A percentile compares a stretch with the other conserved stretches of the same genome.
phyloP scores from a whole-genome alignment of 768 basidiomycete genomes.

The Tubosaeta sp. region DNA sequence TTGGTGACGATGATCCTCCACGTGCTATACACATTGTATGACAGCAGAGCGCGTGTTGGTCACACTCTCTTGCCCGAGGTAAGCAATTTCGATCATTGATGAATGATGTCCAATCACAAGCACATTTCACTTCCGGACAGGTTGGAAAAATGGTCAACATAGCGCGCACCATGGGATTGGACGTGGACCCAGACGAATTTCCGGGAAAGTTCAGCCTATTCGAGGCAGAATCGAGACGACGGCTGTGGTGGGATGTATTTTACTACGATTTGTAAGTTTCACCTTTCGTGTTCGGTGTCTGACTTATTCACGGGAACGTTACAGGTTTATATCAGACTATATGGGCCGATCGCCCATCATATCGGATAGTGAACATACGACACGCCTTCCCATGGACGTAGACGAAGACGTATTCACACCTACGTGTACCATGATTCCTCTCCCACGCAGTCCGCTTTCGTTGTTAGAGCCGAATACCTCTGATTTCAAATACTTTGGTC shows the following conservation, averaged over 20 bases:
- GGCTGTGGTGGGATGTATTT: conserved; percentile 77
- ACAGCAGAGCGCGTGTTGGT: conserved; percentile 41
- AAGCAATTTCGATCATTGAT: conserved; percentile 27
- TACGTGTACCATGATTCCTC: conserved; percentile 42
- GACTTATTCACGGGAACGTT: conserved; percentile 11
- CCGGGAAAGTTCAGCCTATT: conserved; percentile 44
- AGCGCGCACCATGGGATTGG: conserved; percentile 61
- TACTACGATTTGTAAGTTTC: conserved; percentile 72
- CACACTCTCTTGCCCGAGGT: conserved; percentile 30
- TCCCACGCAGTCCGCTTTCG: conserved; percentile 29
- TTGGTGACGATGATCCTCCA: conserved; percentile 58
- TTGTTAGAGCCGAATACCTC: conserved; percentile 27
- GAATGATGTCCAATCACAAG: conserved; percentile 18
- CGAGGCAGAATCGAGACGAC: conserved; percentile 48
- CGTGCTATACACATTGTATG: conserved; percentile 50
- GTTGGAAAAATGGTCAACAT: conserved; percentile 67
- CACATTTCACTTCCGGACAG: conserved; percentile 27
- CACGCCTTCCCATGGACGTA: conserved; percentile 52
- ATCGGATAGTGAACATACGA: conserved; percentile 49
- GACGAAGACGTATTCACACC: conserved; percentile 52
- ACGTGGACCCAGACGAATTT: conserved; percentile 53
- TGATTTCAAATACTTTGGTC: conserved; percentile 46
- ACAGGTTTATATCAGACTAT: conserved; percentile 66
- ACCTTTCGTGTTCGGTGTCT: neutral
- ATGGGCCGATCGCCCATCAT: conserved; percentile 63